A percentile compares a stretch with the other conserved stretches of the same genome.
Evolutionary conservation across 129 eudicot genomes (phyloP).

Genomic region (Ambrosia trifida): DNA sequence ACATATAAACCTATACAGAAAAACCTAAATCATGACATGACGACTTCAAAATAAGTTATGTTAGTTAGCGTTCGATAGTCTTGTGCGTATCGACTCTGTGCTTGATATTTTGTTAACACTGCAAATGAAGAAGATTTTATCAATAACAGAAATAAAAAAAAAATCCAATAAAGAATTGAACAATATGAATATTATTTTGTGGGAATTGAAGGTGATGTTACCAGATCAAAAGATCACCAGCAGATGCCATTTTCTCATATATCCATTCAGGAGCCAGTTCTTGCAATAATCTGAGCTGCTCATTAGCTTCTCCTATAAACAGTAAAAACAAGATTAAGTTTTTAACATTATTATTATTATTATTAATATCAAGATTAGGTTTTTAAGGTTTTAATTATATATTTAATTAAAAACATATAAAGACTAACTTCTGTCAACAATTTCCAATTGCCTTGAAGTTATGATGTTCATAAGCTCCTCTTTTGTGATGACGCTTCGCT

Average conservation of each 20-base stretch:
- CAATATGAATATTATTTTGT: not conserved
- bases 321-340: constrained; percentile 15
- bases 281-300: constrained; percentile 64
- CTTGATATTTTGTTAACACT: constrained; percentile 58
- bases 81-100: constrained; percentile 57
- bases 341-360: not conserved
- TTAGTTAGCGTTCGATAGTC: constrained; percentile 49
- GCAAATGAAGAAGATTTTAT: constrained; percentile 27
- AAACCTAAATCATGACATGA: not conserved
- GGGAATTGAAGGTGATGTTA: constrained; percentile 28
- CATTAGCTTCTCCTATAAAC: constrained; percentile 69
- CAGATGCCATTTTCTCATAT: constrained; percentile 45
- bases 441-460: constrained; percentile 51
- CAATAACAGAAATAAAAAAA: not conserved
- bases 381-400: not conserved
- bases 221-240: constrained; percentile 66
- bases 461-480: constrained; percentile 68
- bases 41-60: not conserved
- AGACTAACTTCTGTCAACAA: constrained; percentile 65
- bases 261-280: constrained; percentile 82
- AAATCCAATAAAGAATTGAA: not conserved
- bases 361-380: too few relatives aligned
- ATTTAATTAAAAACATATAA: not conserved
- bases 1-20: not conserved
- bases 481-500: constrained; percentile 66